phyloP scores from a whole-genome alignment of 2,329 filamentous ascomycete genomes.

The Ambrosiella beaveri region DNA sequence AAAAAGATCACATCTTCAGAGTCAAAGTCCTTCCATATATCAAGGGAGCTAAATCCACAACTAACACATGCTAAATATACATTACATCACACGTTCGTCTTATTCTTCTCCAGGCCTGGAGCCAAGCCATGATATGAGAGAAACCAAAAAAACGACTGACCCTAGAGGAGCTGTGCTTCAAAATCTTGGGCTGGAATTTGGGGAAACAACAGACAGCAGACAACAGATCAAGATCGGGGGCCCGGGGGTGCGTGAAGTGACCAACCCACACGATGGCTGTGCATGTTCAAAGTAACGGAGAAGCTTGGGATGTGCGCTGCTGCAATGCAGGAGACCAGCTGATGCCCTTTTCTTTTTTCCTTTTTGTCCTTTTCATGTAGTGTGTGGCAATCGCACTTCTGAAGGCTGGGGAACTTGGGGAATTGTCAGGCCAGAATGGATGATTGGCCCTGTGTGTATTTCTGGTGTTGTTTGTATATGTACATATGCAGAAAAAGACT shows the following conservation, averaged over 20 bases:
- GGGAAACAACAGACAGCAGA: background rate
- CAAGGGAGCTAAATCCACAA: too few relatives aligned
- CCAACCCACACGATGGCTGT: background rate
- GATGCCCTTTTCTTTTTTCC: background rate
- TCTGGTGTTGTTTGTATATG: background rate
- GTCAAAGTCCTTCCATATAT: too few relatives aligned
- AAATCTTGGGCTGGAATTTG: background rate
- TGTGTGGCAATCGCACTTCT: background rate
- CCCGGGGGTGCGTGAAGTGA: too few relatives aligned
- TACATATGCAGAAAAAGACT: background rate
- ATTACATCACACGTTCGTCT: too few relatives aligned
- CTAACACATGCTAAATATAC: too few relatives aligned
- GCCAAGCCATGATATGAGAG: too few relatives aligned
- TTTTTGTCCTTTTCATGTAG: background rate
- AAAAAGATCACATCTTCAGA: too few relatives aligned
- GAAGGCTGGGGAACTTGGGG: background rate
- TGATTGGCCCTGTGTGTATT: background rate
- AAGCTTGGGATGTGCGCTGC: background rate
- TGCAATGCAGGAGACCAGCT: background rate
- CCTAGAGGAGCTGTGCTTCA: too few relatives aligned
- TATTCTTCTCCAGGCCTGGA: too few relatives aligned
- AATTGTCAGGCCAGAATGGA: background rate
- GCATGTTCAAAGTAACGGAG: background rate
- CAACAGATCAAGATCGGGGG: background rate
- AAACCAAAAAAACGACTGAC: too few relatives aligned